Percentiles rank a stretch among this genome's conserved stretches.
Evolutionary conservation across 108 stramenopile species (phyloP).

Genomic region (Cyclostephanos invisitatus): DNA sequence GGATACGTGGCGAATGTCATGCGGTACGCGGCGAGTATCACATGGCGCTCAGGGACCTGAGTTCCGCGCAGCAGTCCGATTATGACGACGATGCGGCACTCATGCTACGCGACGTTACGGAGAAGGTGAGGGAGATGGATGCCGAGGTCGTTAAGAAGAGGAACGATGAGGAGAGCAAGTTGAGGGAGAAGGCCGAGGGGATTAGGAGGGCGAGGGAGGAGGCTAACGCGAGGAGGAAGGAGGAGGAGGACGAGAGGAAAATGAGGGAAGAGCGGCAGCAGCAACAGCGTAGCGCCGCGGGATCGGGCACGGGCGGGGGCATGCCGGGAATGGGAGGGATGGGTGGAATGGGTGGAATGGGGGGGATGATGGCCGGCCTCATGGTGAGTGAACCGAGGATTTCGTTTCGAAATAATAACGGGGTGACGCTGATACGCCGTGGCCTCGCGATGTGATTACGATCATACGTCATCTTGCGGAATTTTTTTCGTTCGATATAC

Average conservation of each 20-base stretch:
- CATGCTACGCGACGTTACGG: constrained; percentile 69
- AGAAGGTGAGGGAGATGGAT: constrained; percentile 55
- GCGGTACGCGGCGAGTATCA: constrained; percentile 50
- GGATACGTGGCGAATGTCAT: constrained; percentile 76
- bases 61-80: constrained; percentile 82
- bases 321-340: constrained; percentile 49
- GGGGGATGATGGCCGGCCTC: constrained; percentile 77
- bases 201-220: constrained; percentile 73
- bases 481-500: no score
- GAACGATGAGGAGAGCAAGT: constrained; percentile 75
- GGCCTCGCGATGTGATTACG: no score
- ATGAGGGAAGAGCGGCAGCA: constrained; percentile 19
- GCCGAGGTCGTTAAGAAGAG: constrained; percentile 59
- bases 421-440: no score
- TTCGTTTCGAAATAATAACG: no score
- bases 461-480: no score
- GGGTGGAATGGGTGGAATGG: constrained; percentile 56
- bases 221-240: constrained; percentile 49
- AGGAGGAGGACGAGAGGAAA: constrained; percentile 23
- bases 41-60: constrained; percentile 55
- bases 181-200: constrained; percentile 78
- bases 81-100: constrained; percentile 82
- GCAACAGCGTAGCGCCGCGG: constrained; percentile 25
- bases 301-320: constrained; percentile 37
- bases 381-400: constrained; percentile 59